phyloP scores from a whole-genome alignment of 2,329 filamentous ascomycete species.

The Monosporascus sp. region DNA sequence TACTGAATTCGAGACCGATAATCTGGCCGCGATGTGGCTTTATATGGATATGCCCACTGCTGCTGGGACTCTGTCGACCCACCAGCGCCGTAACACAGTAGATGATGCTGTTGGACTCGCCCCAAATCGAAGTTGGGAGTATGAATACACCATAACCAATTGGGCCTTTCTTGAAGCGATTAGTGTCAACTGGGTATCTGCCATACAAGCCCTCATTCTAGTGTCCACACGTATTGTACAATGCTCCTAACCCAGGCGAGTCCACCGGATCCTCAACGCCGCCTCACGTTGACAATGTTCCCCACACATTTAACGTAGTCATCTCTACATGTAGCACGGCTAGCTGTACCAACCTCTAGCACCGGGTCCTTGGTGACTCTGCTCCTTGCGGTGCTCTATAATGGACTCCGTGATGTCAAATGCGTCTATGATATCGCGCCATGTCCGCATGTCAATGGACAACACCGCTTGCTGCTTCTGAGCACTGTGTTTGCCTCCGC shows the following conservation, averaged over 20 bases:
- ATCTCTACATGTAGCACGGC: background rate
- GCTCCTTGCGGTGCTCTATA: conserved; percentile 74
- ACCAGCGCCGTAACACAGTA: no score
- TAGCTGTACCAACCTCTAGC: conserved; percentile 63
- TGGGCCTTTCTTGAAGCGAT: background rate
- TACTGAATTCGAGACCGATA: no score
- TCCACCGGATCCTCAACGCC: background rate
- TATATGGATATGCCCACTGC: no score
- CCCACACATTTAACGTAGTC: background rate
- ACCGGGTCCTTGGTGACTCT: conserved; percentile 44
- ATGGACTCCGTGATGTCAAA: conserved; percentile 75
- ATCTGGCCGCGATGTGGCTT: no score
- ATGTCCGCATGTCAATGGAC: conserved; percentile 78
- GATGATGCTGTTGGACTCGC: background rate
- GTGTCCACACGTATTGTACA: background rate
- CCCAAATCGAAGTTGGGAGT: background rate
- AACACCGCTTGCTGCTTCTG: conserved; percentile 82
- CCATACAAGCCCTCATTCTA: background rate
- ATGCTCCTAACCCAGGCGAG: background rate
- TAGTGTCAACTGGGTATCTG: background rate
- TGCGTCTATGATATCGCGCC: conserved; percentile 69
- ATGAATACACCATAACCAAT: background rate
- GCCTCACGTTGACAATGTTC: background rate
- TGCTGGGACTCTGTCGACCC: no score
- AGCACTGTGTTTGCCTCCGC: conserved; percentile 43